These are phyloP conservation scores for Aspergillus hortae DNA, from an alignment of 2,329 filamentous ascomycete genomes.

Conservation along the genomic window DNA sequence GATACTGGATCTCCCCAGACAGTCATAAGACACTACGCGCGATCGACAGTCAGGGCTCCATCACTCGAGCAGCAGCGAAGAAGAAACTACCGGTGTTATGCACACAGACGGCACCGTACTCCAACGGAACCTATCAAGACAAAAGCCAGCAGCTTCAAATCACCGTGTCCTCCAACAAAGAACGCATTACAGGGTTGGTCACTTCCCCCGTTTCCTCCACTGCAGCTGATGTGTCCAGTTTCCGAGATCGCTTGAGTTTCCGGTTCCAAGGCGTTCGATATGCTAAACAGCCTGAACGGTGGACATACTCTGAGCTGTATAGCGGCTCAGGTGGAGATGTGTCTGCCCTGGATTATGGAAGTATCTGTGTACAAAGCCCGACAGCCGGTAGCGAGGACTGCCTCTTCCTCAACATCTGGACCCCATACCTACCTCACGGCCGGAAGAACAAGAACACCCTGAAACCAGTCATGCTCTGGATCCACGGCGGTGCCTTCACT, in stretches of 20 bases:
- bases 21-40: neutral
- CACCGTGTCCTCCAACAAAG: slow-evolving; percentile 2
- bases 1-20: neutral
- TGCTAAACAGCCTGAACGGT: slow-evolving; percentile 40
- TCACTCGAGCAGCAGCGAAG: neutral
- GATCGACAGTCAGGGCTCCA: neutral
- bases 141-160: neutral
- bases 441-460: slow-evolving; percentile 34
- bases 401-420: slow-evolving; percentile 5
- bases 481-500: slow-evolving; percentile 57
- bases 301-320: slow-evolving; percentile 47
- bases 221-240: slow-evolving; percentile 27
- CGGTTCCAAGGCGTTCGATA: slow-evolving; percentile 48
- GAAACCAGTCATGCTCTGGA: slow-evolving; percentile 50
- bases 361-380: neutral
- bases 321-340: slow-evolving; percentile 43
- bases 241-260: slow-evolving; percentile 52
- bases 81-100: neutral
- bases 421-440: slow-evolving; percentile 35
- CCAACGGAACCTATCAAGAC: neutral
- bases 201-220: neutral
- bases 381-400: neutral
- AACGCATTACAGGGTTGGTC: slow-evolving; percentile 1
- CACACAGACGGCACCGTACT: neutral
- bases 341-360: slow-evolving; percentile 35